Base-by-base conservation (phyloP, 176 grass and related monocot species). In the Stipa capillata region DNA sequence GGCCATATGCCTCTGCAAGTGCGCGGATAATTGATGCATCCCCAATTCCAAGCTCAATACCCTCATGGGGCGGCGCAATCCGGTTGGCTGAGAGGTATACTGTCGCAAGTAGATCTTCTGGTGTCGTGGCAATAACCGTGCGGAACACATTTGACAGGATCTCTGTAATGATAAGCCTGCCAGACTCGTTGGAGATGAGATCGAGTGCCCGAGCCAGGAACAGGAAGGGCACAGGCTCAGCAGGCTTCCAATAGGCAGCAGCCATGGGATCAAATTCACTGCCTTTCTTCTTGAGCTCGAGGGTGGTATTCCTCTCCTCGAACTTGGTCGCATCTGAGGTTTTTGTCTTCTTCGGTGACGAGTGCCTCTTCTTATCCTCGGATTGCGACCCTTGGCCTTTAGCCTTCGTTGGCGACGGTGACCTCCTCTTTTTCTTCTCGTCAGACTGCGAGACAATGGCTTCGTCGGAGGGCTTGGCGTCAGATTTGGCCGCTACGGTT, bases 61-160 rank as follows among this genome's bases (percentile, higher is more conserved):
- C 96, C 65, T 95, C 96, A 73, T 99, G 96, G 12, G 96, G 96
- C 6, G 96, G 77, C 0, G 96, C 96, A 44, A 99, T 99, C 20
- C 81, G 85, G 78, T 94, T 99, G 69, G 92, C 92, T 8, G 96
- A 79, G 10, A 99, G 92, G 83, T 99, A 98, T 4, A 99, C 96
- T 0, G 96, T 91, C 7, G 92, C 87, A 31, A 99, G 90, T 52
- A 99, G 85, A 77, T 99, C 92, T 36, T 83, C 74, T 0, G 92
- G 96, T 24, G 92, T 91, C 17, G 96, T 93, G 47, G 87, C 92
- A 31, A 99, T 93, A 51, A 93, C 86, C 0, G 96, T 89, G 29
- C 96, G 77, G 54, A 99, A 95, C 62, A 93, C 92, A 31, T 99
- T 99, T 7, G 92, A 95, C 18, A 99, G 77, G 49, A 99, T 99